Evolutionary conservation across 2,329 filamentous ascomycete genomes (phyloP).

Genomic region (Colletotrichum australisinense): DNA sequence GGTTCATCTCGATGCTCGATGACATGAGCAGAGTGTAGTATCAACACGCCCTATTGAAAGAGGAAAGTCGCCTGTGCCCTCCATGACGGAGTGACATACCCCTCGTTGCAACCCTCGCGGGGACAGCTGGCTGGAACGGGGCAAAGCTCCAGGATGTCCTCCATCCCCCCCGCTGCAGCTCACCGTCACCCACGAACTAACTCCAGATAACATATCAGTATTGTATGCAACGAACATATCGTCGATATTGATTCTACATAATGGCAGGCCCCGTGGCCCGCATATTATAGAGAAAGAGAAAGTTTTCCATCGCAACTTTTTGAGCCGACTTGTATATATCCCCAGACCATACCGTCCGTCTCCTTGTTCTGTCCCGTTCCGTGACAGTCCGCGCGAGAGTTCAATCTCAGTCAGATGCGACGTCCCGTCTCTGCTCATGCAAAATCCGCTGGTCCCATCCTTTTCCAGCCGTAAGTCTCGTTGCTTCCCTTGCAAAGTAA

Average conservation of each 20-base stretch:
- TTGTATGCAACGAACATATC: slow-evolving; percentile 6
- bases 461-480: slow-evolving; percentile 30
- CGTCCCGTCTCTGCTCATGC: slow-evolving; percentile 16
- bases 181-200: background rate
- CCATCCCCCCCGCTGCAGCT: background rate
- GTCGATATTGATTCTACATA: slow-evolving; percentile 33
- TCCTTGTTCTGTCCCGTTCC: slow-evolving; percentile 3
- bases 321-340: slow-evolving; percentile 19
- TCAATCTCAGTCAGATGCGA: slow-evolving; percentile 17
- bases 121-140: slow-evolving; percentile 14
- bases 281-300: slow-evolving; percentile 21
- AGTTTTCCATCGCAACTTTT: slow-evolving; percentile 22
- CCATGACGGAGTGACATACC: background rate
- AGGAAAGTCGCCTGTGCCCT: background rate
- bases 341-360: slow-evolving; percentile 2
- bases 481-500: slow-evolving; percentile 22
- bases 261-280: background rate
- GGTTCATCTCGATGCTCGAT: background rate
- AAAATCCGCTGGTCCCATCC: slow-evolving; percentile 30
- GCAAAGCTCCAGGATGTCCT: background rate
- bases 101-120: background rate
- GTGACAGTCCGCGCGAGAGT: slow-evolving; percentile 10
- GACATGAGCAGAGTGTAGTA: background rate
- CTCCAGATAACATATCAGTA: background rate
- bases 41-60: background rate